Conservation (phyloP, 176 grass and related monocot species). For the Carex kokanica region DNA sequence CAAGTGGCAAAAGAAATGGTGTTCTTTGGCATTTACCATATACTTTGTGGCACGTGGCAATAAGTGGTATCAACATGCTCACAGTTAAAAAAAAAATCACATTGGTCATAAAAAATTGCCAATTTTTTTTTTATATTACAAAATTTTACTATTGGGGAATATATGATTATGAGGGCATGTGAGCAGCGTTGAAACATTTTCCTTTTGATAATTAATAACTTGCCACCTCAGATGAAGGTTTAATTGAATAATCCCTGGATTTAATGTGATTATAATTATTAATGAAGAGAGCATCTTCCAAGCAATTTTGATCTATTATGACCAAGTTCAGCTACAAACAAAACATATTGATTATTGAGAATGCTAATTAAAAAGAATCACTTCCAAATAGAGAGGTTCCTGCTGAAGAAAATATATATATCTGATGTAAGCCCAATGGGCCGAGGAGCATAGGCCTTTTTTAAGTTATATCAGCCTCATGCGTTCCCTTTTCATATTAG, state of each 20-base stretch:
- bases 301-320: background rate
- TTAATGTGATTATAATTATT: background rate
- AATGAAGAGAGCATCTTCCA: slow-evolving; percentile 12
- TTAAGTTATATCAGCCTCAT: background rate
- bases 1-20: slow-evolving; percentile 2
- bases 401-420: background rate
- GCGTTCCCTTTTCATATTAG: no score
- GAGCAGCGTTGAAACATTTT: slow-evolving; percentile 1
- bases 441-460: background rate
- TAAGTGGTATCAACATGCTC: background rate
- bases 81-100: background rate
- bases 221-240: no score
- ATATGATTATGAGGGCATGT: background rate
- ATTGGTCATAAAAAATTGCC: background rate
- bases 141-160: background rate
- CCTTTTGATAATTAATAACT: background rate
- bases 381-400: background rate
- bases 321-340: no score
- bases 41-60: no score
- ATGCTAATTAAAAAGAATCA: background rate
- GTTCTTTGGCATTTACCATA: no score
- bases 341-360: no score
- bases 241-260: no score
- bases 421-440: background rate
- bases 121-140: background rate